These are phyloP conservation scores for Microcyclospora tardicrescens DNA, from an alignment of 2,329 filamentous ascomycete genomes.

Conservation along the genomic window DNA sequence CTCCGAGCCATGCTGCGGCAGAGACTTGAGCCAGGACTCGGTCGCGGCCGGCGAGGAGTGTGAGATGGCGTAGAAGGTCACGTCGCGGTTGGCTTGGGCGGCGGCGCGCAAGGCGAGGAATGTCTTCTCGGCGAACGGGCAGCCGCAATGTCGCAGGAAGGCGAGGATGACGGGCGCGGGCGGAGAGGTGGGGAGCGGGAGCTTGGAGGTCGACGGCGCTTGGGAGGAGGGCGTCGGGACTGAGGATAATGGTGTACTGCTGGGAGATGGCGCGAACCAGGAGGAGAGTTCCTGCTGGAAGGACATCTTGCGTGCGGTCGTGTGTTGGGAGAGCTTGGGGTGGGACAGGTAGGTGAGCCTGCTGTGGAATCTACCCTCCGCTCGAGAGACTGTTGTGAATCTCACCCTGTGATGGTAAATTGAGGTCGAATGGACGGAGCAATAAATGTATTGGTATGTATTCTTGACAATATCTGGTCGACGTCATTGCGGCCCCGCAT, in stretches of 20 bases:
- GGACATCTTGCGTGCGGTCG: constrained; percentile 17
- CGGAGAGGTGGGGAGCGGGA: constrained; percentile 39
- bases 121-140: constrained; percentile 47
- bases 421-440: too few species aligned
- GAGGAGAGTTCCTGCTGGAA: constrained; percentile 30
- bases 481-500: not conserved
- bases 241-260: constrained; percentile 25
- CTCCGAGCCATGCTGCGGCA: constrained; percentile 34
- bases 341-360: too few species aligned
- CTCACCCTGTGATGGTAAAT: too few species aligned
- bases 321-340: too few species aligned
- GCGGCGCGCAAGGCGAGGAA: constrained; percentile 40
- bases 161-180: constrained; percentile 35
- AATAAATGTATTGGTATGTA: too few species aligned
- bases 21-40: constrained; percentile 41
- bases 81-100: constrained; percentile 36
- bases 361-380: too few species aligned
- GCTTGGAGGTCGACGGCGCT: constrained; percentile 42
- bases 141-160: constrained; percentile 62
- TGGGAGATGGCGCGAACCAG: constrained; percentile 25
- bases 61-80: constrained; percentile 50
- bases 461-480: too few species aligned
- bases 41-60: constrained; percentile 44
- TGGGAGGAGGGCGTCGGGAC: constrained; percentile 33
- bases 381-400: too few species aligned